Conservation (phyloP, 768 basidiomycete genomes). For the Tricholoma terreum region DNA sequence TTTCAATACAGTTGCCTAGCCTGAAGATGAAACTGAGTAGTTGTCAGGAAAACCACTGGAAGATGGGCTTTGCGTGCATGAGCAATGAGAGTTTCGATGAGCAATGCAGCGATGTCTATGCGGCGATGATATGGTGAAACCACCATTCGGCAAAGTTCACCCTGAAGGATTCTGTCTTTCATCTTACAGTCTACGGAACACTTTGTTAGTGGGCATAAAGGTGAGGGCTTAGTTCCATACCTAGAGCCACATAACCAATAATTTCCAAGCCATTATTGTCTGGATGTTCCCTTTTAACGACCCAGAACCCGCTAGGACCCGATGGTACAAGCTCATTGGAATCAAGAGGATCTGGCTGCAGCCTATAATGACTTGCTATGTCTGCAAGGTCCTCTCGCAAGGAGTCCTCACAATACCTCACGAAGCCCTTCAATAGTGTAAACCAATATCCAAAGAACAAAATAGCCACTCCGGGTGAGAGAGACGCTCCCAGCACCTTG, state of each 20-base stretch:
- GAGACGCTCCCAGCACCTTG: too few species aligned
- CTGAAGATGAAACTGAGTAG: constrained; percentile 2
- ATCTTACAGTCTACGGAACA: constrained; percentile 6
- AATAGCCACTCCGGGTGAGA: too few species aligned
- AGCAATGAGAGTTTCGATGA: constrained; percentile 5
- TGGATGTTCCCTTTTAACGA: constrained; percentile 15
- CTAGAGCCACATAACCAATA: constrained; percentile 16
- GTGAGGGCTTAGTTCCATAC: constrained; percentile 10
- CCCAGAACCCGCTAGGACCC: constrained; percentile 20
- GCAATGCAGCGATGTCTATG: constrained; percentile 7
- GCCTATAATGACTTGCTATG: constrained; percentile 16
- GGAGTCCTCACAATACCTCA: too few species aligned
- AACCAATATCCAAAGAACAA: too few species aligned
- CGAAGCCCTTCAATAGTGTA: constrained; percentile 8
- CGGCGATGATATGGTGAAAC: too few species aligned
- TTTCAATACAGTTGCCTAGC: constrained; percentile 9
- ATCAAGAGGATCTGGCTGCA: background rate
- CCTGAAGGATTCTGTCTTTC: background rate
- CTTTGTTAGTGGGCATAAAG: background rate
- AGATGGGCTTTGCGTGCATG: constrained; percentile 4
- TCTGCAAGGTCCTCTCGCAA: constrained; percentile 20
- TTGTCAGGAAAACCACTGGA: too few species aligned
- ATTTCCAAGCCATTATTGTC: constrained; percentile 2
- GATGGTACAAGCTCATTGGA: constrained; percentile 1
- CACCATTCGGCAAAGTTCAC: constrained; percentile 9